A percentile compares a stretch with the other conserved stretches of the same genome.
Evolutionary conservation across 2,329 filamentous ascomycete genomes (phyloP).

Genomic region (Sporothrix variecibatus): DNA sequence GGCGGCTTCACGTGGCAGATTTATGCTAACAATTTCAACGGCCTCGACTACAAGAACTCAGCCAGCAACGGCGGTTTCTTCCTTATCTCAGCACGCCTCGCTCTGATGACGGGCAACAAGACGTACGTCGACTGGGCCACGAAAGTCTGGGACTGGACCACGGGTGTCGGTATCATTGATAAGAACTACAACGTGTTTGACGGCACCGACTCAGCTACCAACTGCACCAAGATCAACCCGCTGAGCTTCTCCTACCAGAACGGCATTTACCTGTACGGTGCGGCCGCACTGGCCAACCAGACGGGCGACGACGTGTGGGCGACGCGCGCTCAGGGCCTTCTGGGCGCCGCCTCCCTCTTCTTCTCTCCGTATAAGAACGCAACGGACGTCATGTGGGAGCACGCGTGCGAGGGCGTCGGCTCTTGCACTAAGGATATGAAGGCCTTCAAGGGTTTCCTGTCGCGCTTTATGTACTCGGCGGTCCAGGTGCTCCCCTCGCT

Average conservation of each 20-base stretch:
- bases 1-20: conserved; percentile 85
- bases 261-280: conserved; percentile 66
- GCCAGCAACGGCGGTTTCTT: conserved; percentile 83
- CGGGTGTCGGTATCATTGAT: conserved; percentile 59
- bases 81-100: conserved; percentile 74
- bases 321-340: conserved; percentile 52
- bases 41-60: conserved; percentile 81
- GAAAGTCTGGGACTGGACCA: conserved; percentile 67
- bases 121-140: conserved; percentile 68
- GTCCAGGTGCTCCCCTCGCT: conserved; percentile 59
- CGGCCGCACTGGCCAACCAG: conserved; percentile 64
- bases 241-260: conserved; percentile 66
- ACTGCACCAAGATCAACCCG: conserved; percentile 56
- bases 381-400: conserved; percentile 65
- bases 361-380: conserved; percentile 54
- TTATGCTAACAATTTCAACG: conserved; percentile 69
- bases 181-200: conserved; percentile 59
- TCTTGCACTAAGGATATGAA: conserved; percentile 65
- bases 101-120: conserved; percentile 66
- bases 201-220: conserved; percentile 56
- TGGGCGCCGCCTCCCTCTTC: conserved; percentile 54
- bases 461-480: conserved; percentile 64
- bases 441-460: conserved; percentile 68
- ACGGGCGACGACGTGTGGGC: conserved; percentile 58
- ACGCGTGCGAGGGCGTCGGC: conserved; percentile 61